Percentiles rank a stretch among this genome's conserved stretches.
Conservation (phyloP, 169 alveolate species). For the Cryptosporidium ryanae region DNA sequence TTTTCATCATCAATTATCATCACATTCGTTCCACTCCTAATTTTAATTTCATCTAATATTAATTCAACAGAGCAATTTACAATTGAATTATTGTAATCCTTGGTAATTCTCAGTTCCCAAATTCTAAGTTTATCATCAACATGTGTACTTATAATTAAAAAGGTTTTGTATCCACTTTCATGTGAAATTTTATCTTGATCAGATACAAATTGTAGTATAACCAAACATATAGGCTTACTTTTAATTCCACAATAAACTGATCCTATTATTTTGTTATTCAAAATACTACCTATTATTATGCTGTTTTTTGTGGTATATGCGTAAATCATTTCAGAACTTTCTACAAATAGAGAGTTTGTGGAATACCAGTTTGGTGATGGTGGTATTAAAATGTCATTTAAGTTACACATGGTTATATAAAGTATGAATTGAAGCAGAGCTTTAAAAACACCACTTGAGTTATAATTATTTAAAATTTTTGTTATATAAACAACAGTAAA, state of each 20-base stretch:
- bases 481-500: too few relatives aligned
- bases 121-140: constrained; percentile 11
- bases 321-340: neutral
- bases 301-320: constrained; percentile 50
- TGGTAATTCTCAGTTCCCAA: constrained; percentile 11
- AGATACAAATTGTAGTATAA: neutral
- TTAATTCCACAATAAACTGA: constrained; percentile 61
- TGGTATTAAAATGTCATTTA: constrained; percentile 28
- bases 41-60: neutral
- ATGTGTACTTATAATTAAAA: constrained; percentile 39
- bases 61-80: neutral
- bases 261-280: constrained; percentile 28
- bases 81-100: neutral
- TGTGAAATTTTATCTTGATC: constrained; percentile 1
- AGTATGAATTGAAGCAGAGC: neutral
- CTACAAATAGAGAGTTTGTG: constrained; percentile 17
- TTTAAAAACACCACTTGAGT: neutral
- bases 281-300: constrained; percentile 16
- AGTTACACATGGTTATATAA: too few relatives aligned
- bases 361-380: constrained; percentile 69
- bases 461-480: too few relatives aligned
- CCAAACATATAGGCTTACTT: constrained; percentile 30
- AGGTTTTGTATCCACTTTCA: neutral
- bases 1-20: neutral
- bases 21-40: neutral